Conservation (phyloP, 768 basidiomycete species). For the Lactarius hatsudake region DNA sequence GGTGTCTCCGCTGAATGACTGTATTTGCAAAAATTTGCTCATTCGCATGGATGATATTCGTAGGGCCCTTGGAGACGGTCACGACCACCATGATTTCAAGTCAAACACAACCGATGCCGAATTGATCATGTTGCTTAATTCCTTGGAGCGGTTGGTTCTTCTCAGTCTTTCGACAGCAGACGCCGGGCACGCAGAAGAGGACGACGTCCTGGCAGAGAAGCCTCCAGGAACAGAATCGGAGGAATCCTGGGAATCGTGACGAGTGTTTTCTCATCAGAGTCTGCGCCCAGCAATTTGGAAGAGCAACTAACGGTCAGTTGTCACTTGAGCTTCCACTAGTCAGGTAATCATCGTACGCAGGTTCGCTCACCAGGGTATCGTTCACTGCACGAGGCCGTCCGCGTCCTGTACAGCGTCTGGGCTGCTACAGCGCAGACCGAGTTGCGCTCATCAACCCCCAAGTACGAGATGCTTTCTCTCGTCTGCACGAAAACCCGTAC, state of each 20-base stretch:
- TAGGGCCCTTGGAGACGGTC: constrained; percentile 20
- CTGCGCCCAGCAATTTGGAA: constrained; percentile 41
- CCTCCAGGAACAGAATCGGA: constrained; percentile 46
- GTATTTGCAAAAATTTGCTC: constrained; percentile 69
- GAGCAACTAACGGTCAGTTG: constrained; percentile 57
- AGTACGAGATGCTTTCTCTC: constrained; percentile 64
- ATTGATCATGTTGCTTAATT: constrained; percentile 78
- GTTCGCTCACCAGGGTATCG: constrained; percentile 71
- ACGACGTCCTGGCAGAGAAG: constrained; percentile 52
- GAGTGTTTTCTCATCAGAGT: constrained; percentile 84
- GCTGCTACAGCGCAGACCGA: constrained; percentile 51
- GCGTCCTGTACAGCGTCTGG: constrained; percentile 79
- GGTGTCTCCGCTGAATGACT: constrained; percentile 73
- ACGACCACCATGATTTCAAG: constrained; percentile 43
- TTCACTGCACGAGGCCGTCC: constrained; percentile 76
- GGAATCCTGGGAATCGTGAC: constrained; percentile 89
- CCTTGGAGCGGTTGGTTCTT: constrained; percentile 76
- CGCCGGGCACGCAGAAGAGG: constrained; percentile 52
- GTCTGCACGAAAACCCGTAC: constrained; percentile 64
- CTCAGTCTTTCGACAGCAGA: constrained; percentile 64
- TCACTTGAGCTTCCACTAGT: constrained; percentile 2
- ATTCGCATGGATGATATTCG: constrained; percentile 51
- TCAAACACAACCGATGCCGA: constrained; percentile 73
- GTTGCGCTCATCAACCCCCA: constrained; percentile 46
- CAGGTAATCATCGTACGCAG: constrained; percentile 37